phyloP scores from a whole-genome alignment of 768 basidiomycete species.

The Hygrophorus russula region DNA sequence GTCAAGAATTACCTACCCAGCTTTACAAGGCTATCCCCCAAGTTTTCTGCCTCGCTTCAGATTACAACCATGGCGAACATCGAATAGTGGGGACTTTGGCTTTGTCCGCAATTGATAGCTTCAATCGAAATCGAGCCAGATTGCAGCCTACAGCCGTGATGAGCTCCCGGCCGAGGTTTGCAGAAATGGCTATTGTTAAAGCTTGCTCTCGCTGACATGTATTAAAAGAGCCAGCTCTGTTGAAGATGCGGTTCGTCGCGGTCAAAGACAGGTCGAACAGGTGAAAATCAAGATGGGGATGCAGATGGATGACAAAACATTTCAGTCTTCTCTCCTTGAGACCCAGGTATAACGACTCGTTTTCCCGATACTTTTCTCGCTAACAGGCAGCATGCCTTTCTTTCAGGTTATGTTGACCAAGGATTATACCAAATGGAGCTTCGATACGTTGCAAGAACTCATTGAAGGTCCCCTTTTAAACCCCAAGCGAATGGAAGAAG shows the following conservation, averaged over 20 bases:
- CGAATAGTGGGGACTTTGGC: constrained; percentile 78
- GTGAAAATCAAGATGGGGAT: constrained; percentile 81
- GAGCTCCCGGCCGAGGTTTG: constrained; percentile 55
- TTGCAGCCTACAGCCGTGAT: constrained; percentile 48
- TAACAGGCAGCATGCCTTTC: constrained; percentile 2
- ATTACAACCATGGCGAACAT: constrained; percentile 67
- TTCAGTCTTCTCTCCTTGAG: constrained; percentile 75
- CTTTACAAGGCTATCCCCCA: constrained; percentile 60
- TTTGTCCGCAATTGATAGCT: constrained; percentile 81
- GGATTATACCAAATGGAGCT: constrained; percentile 89
- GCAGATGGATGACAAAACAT: constrained; percentile 92
- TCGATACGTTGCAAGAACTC: constrained; percentile 77
- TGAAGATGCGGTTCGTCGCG: constrained; percentile 78
- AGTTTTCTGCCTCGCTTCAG: constrained; percentile 75
- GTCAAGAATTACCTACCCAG: not conserved
- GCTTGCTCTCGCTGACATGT: not conserved
- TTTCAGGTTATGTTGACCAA: constrained; percentile 73
- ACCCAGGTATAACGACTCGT: constrained; percentile 43
- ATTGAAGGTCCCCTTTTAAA: constrained; percentile 90
- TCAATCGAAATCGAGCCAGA: constrained; percentile 80
- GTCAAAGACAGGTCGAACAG: constrained; percentile 86
- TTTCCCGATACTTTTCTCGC: not conserved
- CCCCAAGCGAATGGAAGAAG: constrained; percentile 88
- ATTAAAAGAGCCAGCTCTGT: constrained; percentile 57
- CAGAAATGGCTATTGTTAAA: not conserved